Evolutionary conservation across 192 early-diverging fungal genomes (phyloP), one percentile per base, ranked within the genome.

Genomic region (Coemansia sp.): DNA sequence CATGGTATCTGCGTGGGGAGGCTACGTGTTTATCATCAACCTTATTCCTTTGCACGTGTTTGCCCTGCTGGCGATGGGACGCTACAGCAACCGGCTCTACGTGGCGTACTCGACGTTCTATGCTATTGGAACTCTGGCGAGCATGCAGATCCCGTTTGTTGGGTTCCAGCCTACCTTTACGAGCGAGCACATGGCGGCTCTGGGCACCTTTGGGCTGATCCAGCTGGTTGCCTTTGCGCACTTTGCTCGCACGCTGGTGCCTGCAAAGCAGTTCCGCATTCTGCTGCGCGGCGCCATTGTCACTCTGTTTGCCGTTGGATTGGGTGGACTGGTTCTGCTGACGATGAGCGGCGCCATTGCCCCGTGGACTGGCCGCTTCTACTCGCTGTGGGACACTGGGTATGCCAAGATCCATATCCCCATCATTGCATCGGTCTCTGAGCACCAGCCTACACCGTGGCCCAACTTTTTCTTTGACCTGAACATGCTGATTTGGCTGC

Each of bases 1-100:
- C 82, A 99, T 99, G 97, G 97, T 99, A 2, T 86, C 93, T 10
- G 89, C 95, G 10, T 99, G 97, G 97, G 97, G 97, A 72, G 97
- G 97, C 38, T 99, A 99, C 63, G 96, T 96, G 37, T 99, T 99
- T 60, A 98, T 99, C 55, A 99, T 93, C 71, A 99, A 99, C 72
- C 58, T 99, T 61, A 87, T 99, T 27, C 97, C 97, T 24, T 79
- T 99, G 29, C 97, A 99, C 60, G 97, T 81, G 20, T 93, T 97
- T 79, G 90, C 83, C 4, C 67, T 99, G 50, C 77, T 97, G 53
- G 65, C 89, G 37, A 99, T 99, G 95, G 97, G 97, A 9, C 83
- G 97, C 24, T 99, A 84, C 76, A 92, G 91, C 20, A 85, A 81
- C 54, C 84, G 93, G 17, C 66, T 97, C 2, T 99, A 99, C 60